phyloP scores from a whole-genome alignment of 2,329 filamentous ascomycete species.

The Hypoxylon rubiginosum region DNA sequence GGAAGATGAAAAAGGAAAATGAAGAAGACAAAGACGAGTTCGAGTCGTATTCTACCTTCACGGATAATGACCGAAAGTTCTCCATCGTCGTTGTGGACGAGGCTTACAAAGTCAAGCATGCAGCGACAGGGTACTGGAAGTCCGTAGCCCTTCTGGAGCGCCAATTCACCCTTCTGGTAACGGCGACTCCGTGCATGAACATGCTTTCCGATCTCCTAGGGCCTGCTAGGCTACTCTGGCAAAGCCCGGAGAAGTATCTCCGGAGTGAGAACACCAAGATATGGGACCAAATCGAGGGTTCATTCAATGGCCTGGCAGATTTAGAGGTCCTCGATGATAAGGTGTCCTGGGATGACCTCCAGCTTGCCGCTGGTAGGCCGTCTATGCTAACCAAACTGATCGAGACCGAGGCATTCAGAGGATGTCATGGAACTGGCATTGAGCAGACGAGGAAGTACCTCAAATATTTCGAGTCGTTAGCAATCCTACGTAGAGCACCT shows the following conservation, averaged over 20 bases:
- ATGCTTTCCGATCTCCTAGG: constrained; percentile 45
- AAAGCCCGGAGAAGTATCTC: constrained; percentile 35
- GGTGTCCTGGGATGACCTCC: constrained; percentile 27
- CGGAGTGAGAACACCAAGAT: neutral
- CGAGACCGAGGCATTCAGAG: neutral
- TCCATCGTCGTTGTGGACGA: constrained; percentile 51
- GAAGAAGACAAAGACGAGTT: neutral
- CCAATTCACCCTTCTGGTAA: constrained; percentile 49
- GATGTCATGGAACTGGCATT: constrained; percentile 31
- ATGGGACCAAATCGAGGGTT: constrained; percentile 15
- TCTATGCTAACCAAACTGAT: constrained; percentile 42
- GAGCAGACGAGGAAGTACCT: constrained; percentile 41
- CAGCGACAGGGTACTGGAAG: constrained; percentile 42
- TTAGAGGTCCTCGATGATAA: constrained; percentile 31
- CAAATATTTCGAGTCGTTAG: constrained; percentile 46
- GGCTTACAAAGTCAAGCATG: constrained; percentile 48
- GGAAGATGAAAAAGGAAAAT: neutral
- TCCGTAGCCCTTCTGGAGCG: constrained; percentile 46
- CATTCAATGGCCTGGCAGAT: constrained; percentile 6
- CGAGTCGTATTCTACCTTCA: constrained; percentile 41
- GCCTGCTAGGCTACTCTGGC: constrained; percentile 45
- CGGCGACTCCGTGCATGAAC: constrained; percentile 50
- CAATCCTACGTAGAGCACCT: constrained; percentile 48
- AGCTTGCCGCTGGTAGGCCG: constrained; percentile 43
- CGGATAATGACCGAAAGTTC: constrained; percentile 37